phyloP scores from a whole-genome alignment of 148 eudicot genomes.

The Limonium bicolor region DNA sequence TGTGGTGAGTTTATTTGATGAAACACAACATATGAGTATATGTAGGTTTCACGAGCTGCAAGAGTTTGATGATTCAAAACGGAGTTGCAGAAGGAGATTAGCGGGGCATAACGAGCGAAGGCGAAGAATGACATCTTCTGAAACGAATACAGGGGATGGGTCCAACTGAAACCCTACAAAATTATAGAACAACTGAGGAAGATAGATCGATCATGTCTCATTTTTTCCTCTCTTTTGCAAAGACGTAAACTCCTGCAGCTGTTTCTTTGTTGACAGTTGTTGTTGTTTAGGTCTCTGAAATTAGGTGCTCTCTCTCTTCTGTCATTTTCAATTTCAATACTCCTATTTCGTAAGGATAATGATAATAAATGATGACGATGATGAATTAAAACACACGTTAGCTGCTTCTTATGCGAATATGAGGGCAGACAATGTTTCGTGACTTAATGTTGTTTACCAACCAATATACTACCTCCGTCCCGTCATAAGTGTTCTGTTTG shows the following conservation, averaged over 20 bases:
- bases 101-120: conserved; percentile 76
- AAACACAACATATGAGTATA: too few relatives aligned
- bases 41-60: conserved; percentile 24
- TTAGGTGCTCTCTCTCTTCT: conserved; percentile 68
- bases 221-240: too few relatives aligned
- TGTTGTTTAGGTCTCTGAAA: neutral
- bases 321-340: too few relatives aligned
- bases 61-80: conserved; percentile 63
- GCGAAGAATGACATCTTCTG: conserved; percentile 49
- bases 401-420: too few relatives aligned
- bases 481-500: too few relatives aligned
- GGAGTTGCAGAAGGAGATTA: conserved; percentile 64
- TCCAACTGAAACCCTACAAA: conserved; percentile 6
- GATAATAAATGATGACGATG: too few relatives aligned
- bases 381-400: too few relatives aligned
- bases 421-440: too few relatives aligned
- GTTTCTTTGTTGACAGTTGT: neutral
- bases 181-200: neutral
- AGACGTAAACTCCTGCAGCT: conserved; percentile 1
- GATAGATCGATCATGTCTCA: neutral
- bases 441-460: too few relatives aligned
- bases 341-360: too few relatives aligned
- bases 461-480: too few relatives aligned
- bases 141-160: conserved; percentile 20
- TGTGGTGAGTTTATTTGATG: too few relatives aligned